These are phyloP conservation scores for Citrullus mucosospermus DNA, from an alignment of 306 rosid species.

Conservation along the genomic window DNA sequence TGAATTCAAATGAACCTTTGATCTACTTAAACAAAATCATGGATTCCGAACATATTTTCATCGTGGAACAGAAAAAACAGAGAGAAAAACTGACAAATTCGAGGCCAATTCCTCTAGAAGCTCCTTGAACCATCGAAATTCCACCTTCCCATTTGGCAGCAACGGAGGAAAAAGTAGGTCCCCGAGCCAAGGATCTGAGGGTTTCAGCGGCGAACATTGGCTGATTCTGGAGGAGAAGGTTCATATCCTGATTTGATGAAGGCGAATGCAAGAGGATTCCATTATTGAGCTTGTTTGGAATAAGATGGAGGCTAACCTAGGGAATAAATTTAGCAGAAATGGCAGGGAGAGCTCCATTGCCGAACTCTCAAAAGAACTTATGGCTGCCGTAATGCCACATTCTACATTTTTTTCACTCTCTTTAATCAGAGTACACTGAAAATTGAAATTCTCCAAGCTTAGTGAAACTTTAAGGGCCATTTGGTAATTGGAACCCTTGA, in stretches of 20 bases:
- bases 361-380: neutral
- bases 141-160: conserved; percentile 34
- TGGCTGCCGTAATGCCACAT: conserved; percentile 1
- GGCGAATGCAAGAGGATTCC: neutral
- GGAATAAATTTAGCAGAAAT: neutral
- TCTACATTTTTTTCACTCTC: neutral
- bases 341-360: neutral
- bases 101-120: conserved; percentile 50
- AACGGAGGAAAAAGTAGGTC: conserved; percentile 21
- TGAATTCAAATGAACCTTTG: too few species aligned
- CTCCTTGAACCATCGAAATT: conserved; percentile 45
- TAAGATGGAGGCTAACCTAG: neutral
- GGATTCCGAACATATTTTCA: neutral
- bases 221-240: conserved; percentile 10
- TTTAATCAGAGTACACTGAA: neutral
- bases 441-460: too few species aligned
- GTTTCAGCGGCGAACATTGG: conserved; percentile 12
- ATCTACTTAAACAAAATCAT: too few species aligned
- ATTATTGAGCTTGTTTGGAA: neutral
- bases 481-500: too few species aligned
- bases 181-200: conserved; percentile 1
- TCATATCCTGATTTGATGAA: neutral
- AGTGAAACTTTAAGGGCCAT: too few species aligned
- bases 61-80: neutral
- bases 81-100: conserved; percentile 28